Conservation (phyloP, 208 protist genomes). For the Trypanosoma scelopori region DNA sequence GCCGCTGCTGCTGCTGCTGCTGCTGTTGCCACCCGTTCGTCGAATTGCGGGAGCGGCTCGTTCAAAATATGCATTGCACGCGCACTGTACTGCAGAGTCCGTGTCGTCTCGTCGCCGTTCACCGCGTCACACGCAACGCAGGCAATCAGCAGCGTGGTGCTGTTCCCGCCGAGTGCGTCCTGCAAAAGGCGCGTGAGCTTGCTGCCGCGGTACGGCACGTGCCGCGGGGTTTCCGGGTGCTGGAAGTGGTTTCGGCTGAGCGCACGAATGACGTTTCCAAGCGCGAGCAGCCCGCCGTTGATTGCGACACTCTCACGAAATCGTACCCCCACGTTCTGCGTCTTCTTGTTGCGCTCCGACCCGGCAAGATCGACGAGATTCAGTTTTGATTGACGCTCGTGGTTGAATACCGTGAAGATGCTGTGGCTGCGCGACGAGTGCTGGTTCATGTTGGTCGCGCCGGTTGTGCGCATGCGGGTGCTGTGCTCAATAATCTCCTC, state of each 20-base stretch:
- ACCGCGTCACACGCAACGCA: slow-evolving; percentile 75
- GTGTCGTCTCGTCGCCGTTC: slow-evolving; percentile 84
- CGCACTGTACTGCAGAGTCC: slow-evolving; percentile 93
- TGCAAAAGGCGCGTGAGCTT: slow-evolving; percentile 90
- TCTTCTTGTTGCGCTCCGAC: slow-evolving; percentile 83
- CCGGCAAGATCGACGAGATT: slow-evolving; percentile 95
- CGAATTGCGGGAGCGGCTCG: slow-evolving; percentile 51
- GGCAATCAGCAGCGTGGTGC: slow-evolving; percentile 84
- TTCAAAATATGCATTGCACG: slow-evolving; percentile 90
- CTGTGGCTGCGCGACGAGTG: slow-evolving; percentile 88
- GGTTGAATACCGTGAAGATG: slow-evolving; percentile 90
- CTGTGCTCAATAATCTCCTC: slow-evolving; percentile 73
- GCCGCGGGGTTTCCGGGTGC: slow-evolving; percentile 26
- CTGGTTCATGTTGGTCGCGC: slow-evolving; percentile 89
- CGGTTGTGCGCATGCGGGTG: slow-evolving; percentile 77
- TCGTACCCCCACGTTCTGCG: slow-evolving; percentile 69
- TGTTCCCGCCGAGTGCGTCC: slow-evolving; percentile 88
- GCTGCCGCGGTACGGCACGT: slow-evolving; percentile 89
- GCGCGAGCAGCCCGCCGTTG: slow-evolving; percentile 88
- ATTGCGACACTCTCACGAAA: slow-evolving; percentile 94
- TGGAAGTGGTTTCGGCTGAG: slow-evolving; percentile 62
- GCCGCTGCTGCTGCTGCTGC: neutral
- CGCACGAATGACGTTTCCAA: slow-evolving; percentile 94
- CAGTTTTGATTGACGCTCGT: slow-evolving; percentile 64
- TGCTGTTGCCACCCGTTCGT: slow-evolving; percentile 26